Conservation (phyloP, 345 rosid genomes). For the Noccaea caerulescens region DNA sequence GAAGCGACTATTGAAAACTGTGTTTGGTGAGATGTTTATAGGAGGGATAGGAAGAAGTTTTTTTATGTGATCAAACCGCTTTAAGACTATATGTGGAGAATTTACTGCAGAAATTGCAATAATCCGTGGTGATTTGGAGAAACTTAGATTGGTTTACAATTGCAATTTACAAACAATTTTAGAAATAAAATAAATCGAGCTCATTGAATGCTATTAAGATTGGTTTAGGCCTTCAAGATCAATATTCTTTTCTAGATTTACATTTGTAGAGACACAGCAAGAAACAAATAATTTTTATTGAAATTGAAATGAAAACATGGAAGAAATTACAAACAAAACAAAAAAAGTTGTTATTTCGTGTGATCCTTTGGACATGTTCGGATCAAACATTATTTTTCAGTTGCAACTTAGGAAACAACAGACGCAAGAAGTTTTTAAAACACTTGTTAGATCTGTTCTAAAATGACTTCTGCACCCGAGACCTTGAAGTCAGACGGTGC, state of each 20-base stretch:
- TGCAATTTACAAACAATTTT: too few relatives aligned
- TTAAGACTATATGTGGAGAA: too few relatives aligned
- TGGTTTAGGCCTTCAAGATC: too few relatives aligned
- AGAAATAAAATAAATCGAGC: too few relatives aligned
- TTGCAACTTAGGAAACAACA: slow-evolving; percentile 23
- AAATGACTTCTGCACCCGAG: slow-evolving; percentile 71
- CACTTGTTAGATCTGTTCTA: slow-evolving; percentile 66
- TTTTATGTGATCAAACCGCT: too few relatives aligned
- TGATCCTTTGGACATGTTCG: slow-evolving; percentile 33
- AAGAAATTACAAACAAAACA: not conserved
- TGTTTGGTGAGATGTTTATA: too few relatives aligned
- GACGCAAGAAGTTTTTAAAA: slow-evolving; percentile 6
- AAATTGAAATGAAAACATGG: not conserved
- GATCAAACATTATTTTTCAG: slow-evolving; percentile 42
- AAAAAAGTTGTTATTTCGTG: not conserved
- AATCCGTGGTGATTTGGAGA: too few relatives aligned
- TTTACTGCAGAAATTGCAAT: too few relatives aligned
- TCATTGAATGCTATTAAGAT: too few relatives aligned
- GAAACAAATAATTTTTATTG: not conserved
- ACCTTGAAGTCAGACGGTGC: slow-evolving; percentile 92
- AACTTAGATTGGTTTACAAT: too few relatives aligned
- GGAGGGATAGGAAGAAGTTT: too few relatives aligned
- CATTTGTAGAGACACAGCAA: not conserved
- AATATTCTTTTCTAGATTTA: not conserved
- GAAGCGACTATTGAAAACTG: too few relatives aligned